These are phyloP conservation scores for Williopsis jadinii DNA, from an alignment of 1,139 yeast genomes.

Conservation along the genomic window DNA sequence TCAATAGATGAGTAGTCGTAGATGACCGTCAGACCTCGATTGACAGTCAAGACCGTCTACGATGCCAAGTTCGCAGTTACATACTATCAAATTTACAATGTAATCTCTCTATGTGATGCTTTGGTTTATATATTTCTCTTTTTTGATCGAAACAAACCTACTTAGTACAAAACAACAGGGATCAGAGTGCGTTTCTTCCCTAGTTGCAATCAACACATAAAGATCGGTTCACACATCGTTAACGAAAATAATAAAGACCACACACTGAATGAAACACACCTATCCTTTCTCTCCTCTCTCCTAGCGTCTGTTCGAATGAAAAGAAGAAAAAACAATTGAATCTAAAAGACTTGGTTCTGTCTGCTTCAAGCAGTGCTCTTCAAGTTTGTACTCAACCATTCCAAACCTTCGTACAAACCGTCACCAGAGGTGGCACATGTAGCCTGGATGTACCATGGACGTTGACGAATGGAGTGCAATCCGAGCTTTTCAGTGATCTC, in stretches of 20 bases:
- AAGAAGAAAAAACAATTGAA: neutral
- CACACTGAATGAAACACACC: no score
- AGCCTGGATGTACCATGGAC: conserved; percentile 88
- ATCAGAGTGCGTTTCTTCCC: neutral
- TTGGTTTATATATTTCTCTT: conserved; percentile 1
- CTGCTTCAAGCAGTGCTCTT: conserved; percentile 45
- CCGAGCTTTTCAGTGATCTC: conserved; percentile 84
- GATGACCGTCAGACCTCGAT: no score
- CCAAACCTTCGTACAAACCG: conserved; percentile 86
- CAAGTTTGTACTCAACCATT: conserved; percentile 83
- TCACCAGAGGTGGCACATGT: conserved; percentile 90
- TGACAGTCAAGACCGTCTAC: no score
- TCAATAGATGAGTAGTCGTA: no score
- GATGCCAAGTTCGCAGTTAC: no score
- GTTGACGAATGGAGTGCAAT: conserved; percentile 75
- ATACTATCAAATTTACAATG: no score
- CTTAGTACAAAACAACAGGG: conserved; percentile 7
- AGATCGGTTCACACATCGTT: no score
- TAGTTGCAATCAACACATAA: no score
- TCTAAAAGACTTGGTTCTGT: neutral
- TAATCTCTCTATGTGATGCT: conserved; percentile 4
- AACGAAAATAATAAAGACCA: no score
- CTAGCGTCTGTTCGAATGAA: neutral
- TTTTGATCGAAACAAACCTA: conserved; percentile 1
- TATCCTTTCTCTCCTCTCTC: no score